Evolutionary conservation across 1,139 yeast genomes (phyloP).

Genomic region (Taphrina populina): DNA sequence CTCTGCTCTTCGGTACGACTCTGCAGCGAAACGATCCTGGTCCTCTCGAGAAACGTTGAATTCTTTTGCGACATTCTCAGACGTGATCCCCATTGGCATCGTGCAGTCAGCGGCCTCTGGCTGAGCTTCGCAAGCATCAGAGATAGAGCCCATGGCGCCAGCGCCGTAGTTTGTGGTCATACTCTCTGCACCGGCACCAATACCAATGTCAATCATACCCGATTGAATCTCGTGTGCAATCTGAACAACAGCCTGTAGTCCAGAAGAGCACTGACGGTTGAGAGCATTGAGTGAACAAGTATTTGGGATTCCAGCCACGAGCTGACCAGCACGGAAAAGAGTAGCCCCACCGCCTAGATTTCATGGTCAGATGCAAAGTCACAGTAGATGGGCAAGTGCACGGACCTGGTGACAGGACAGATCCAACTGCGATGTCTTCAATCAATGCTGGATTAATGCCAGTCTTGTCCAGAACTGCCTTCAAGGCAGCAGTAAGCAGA

Average conservation of each 20-base stretch:
- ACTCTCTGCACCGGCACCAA: constrained; percentile 90
- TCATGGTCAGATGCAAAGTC: not conserved
- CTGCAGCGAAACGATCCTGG: constrained; percentile 48
- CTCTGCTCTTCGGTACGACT: constrained; percentile 48
- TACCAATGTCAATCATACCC: constrained; percentile 88
- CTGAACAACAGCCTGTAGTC: constrained; percentile 84
- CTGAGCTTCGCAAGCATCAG: constrained; percentile 52
- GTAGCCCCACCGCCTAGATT: constrained; percentile 45
- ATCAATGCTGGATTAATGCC: constrained; percentile 64
- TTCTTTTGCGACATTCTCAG: constrained; percentile 46
- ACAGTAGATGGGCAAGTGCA: not conserved
- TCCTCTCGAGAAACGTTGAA: constrained; percentile 44
- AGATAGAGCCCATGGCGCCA: constrained; percentile 71
- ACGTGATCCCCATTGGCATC: constrained; percentile 50
- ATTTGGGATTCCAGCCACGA: constrained; percentile 71
- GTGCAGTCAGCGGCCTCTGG: constrained; percentile 48
- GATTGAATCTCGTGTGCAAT: constrained; percentile 80
- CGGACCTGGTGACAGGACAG: constrained; percentile 60
- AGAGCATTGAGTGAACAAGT: constrained; percentile 76
- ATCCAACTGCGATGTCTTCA: constrained; percentile 84
- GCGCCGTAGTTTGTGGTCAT: constrained; percentile 59
- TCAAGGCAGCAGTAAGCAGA: constrained; percentile 62
- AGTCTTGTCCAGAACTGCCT: constrained; percentile 51
- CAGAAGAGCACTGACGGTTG: constrained; percentile 94
- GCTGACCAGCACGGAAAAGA: constrained; percentile 64